Evolutionary conservation across 768 basidiomycete genomes (phyloP), one percentile per base, ranked within the genome.

Genomic region (Serendipita sp.): DNA sequence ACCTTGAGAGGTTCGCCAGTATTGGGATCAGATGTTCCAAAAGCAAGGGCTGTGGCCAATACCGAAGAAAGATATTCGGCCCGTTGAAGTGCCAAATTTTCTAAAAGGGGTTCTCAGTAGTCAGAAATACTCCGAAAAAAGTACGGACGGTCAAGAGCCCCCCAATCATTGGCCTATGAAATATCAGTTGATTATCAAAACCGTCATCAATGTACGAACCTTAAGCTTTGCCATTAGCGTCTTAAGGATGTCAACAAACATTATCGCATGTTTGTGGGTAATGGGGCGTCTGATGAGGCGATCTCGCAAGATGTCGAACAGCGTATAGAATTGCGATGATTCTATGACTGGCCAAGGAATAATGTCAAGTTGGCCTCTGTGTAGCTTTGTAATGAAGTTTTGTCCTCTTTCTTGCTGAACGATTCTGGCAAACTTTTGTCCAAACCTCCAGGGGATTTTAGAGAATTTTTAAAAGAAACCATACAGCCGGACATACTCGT

Each of bases 321-420:
- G 68, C 1, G 70, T 74, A 66, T 86, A 86, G 69, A 86, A 86
- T 30, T 83, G 78, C 48, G 72, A 76, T 0, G 84, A 84, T 67
- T 83, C 81, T 35, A 86, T 84, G 48, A 86, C 82, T 0, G 83
- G 83, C 85, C 85, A 86, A 3, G 84, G 84, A 8, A 85, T 76
- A 13, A 86, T 85, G 44, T 75, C 75, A 3, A 85, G 68, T 63
- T 76, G 76, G 1, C 83, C 83, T 0, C 76, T 75, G 65, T 85
- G 85, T 3, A 85, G 76, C 0, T 77, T 79, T 16, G 82, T 78
- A 65, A 86, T 84, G 69, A 86, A 85, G 66, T 86, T 86, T 0
- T 79, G 74, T 35, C 76, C 80, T 70, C 83, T 82, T 65, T 86
- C 83, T 3, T 81, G 76, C 64, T 81, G 77, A 13, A 86, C 82